Percentiles rank a stretch among this genome's conserved stretches.
Evolutionary conservation across 441 rosid species (phyloP).

Genomic region (Manihot esculenta): DNA sequence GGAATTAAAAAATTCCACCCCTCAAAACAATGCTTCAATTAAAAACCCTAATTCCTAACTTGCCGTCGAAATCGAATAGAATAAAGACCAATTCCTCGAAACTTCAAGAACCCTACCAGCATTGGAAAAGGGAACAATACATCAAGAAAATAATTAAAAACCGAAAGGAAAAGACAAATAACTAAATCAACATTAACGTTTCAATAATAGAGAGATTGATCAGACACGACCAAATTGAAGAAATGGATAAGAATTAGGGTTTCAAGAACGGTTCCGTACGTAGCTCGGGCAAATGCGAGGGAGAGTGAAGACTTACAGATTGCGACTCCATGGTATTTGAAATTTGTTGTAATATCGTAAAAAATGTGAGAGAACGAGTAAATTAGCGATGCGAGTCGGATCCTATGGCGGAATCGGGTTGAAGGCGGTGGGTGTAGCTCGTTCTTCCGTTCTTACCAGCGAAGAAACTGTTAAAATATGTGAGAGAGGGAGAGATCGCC

Average conservation of each 20-base stretch:
- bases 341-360: not conserved
- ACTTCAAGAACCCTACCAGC: slow-evolving; percentile 48
- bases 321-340: slow-evolving; percentile 29
- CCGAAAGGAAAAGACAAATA: slow-evolving; percentile 12
- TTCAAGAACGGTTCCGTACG: slow-evolving; percentile 20
- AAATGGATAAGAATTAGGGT: slow-evolving; percentile 15
- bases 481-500: not conserved
- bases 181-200: slow-evolving; percentile 23
- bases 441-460: slow-evolving; percentile 29
- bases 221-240: not conserved
- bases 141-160: slow-evolving; percentile 12
- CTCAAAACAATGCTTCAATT: slow-evolving; percentile 21
- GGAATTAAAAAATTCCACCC: slow-evolving; percentile 17
- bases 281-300: slow-evolving; percentile 11
- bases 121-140: slow-evolving; percentile 11
- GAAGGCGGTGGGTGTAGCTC: slow-evolving; percentile 1
- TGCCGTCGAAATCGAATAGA: slow-evolving; percentile 31
- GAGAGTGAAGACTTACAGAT: slow-evolving; percentile 39
- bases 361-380: slow-evolving; percentile 7
- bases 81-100: slow-evolving; percentile 23
- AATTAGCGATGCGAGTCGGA: slow-evolving; percentile 5
- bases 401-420: slow-evolving; percentile 23
- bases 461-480: slow-evolving; percentile 40
- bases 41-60: slow-evolving; percentile 54
- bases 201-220: not conserved